Evolutionary conservation across 1,284 basidiomycete genomes (phyloP), one percentile per base, ranked within the genome.

Genomic region (Earliella scabrosa): DNA sequence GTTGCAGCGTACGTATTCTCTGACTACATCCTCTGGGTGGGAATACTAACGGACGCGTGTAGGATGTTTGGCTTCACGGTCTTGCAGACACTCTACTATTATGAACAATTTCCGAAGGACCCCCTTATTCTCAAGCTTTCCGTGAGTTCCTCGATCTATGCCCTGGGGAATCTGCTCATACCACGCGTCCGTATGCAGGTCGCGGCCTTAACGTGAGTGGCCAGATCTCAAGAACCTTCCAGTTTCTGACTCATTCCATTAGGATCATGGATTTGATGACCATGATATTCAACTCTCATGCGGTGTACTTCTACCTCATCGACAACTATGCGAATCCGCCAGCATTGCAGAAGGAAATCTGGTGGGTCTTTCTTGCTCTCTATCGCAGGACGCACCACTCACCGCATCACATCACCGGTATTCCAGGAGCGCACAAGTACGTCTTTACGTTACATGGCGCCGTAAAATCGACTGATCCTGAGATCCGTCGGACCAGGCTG

Each of bases 61-160:
- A 63, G 61, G 11, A 27, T 63, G 11, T 63, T 45, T 34, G 61
- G 61, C 4, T 16, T 60, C 26, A 59, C 61, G 1, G 38, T 55
- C 13, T 20, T 63, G 7, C 55, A 59, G 23, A 26, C 55, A 2
- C 16, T 63, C 2, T 59, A 55, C 32, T 63, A 63, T 34, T 63
- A 40, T 20, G 55, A 53, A 21, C 45, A 52, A 20, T 63, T 63
- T 34, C 56, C 61, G 13, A 50, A 56, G 26, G 61, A 63, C 35
- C 34, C 46, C 5, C 26, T 45, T 23, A 4, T 38, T 2, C 50
- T 63, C 29, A 63, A 63, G n/a, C 7, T 38, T 2, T 36, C 52
- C 29, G 60, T 59, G 29, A 7, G 43, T 44, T n/a, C 16, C 0
- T 18, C 16, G 2, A 20, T 1, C 3, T 7, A 3, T 9, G 14